Percentiles rank a stretch among this genome's conserved stretches.
Conservation (phyloP, 2,329 filamentous ascomycete genomes). For the Clonostachys sp. region DNA sequence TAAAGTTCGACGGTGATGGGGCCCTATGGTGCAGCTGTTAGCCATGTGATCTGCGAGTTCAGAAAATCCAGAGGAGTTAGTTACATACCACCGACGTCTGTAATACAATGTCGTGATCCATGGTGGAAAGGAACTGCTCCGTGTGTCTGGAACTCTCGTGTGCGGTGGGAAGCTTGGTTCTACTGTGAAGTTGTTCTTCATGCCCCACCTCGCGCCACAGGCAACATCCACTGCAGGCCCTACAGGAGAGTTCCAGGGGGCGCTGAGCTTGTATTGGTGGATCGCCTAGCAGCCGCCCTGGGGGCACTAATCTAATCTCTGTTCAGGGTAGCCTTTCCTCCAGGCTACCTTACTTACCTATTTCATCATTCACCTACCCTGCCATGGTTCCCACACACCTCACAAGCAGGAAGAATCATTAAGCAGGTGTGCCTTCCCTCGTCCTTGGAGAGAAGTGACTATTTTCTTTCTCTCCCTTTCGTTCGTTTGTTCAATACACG, state of each 20-base stretch:
- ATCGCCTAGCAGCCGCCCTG: too few species aligned
- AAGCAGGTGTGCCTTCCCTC: too few species aligned
- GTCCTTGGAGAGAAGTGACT: too few species aligned
- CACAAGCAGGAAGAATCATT: too few species aligned
- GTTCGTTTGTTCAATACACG: too few species aligned
- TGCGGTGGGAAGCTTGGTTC: neutral
- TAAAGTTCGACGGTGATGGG: conserved; percentile 86
- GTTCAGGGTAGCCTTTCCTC: too few species aligned
- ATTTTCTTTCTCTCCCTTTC: too few species aligned
- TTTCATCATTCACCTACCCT: too few species aligned
- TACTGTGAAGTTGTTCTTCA: neutral
- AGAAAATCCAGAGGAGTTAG: neutral
- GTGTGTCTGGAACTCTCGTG: neutral
- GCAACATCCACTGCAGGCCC: neutral
- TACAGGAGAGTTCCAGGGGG: neutral
- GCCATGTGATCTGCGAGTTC: neutral
- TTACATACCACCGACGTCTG: conserved; percentile 76
- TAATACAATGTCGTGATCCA: conserved; percentile 75
- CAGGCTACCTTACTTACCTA: too few species aligned
- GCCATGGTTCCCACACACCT: too few species aligned
- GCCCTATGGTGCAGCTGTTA: conserved; percentile 52
- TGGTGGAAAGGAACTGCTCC: conserved; percentile 24
- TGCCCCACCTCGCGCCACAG: neutral
- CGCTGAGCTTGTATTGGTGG: too few species aligned
- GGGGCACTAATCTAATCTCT: too few species aligned